Percentiles rank a stretch among this genome's conserved stretches.
Evolutionary conservation across 2,329 filamentous ascomycete genomes (phyloP).

Genomic region (Incumbomyces lentus): DNA sequence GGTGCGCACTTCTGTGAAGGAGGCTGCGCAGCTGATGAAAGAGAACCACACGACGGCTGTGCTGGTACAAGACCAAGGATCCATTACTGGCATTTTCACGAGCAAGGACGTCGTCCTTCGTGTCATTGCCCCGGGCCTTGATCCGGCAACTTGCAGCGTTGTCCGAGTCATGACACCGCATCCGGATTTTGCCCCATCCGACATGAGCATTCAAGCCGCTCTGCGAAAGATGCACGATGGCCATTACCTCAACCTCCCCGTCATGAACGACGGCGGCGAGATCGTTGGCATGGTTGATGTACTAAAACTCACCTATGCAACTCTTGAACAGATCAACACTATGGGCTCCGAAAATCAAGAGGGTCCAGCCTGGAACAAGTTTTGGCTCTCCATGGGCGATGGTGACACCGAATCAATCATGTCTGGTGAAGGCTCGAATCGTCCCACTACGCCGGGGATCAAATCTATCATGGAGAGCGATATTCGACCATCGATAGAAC

Average conservation of each 20-base stretch:
- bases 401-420: slow-evolving; percentile 85
- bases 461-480: slow-evolving; percentile 79
- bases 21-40: slow-evolving; percentile 93
- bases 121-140: slow-evolving; percentile 91
- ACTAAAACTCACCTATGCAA: slow-evolving; percentile 94
- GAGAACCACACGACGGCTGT: slow-evolving; percentile 97
- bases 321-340: slow-evolving; percentile 80
- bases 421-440: slow-evolving; percentile 77
- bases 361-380: slow-evolving; percentile 98
- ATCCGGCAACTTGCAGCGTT: slow-evolving; percentile 90
- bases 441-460: slow-evolving; percentile 56
- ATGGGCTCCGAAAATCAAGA: slow-evolving; percentile 84
- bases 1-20: slow-evolving; percentile 89
- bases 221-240: slow-evolving; percentile 99
- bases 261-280: slow-evolving; percentile 95
- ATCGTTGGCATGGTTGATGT: slow-evolving; percentile 99
- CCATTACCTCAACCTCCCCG: slow-evolving; percentile 93
- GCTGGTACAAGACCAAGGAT: slow-evolving; percentile 88
- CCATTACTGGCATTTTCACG: slow-evolving; percentile 97
- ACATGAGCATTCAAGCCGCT: slow-evolving; percentile 98
- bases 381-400: slow-evolving; percentile 92
- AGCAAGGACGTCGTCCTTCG: slow-evolving; percentile 98
- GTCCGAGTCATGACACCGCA: slow-evolving; percentile 99
- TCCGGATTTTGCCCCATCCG: slow-evolving; percentile 94
- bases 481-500: slow-evolving; percentile 51